Percentiles rank a stretch among this genome's conserved stretches.
Conservation (phyloP, 257 asterid species). For the Petunia secreta region DNA sequence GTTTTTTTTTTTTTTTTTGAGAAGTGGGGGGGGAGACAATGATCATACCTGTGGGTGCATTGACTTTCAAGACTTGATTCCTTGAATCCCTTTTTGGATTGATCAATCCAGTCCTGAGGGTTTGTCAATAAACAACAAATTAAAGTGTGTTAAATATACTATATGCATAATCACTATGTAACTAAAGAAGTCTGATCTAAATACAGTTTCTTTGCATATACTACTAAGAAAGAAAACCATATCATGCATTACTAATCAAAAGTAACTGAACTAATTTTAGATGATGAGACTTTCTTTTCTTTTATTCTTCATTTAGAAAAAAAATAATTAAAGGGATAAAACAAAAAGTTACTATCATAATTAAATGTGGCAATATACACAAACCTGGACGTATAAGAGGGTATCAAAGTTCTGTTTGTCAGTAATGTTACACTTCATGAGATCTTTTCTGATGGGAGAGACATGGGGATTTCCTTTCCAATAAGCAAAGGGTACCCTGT, state of each 20-base stretch:
- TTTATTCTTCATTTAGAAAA: background rate
- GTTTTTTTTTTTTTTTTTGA: too few relatives aligned
- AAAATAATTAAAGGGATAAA: background rate
- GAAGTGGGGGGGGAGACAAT: background rate
- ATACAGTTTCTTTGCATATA: background rate
- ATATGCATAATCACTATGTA: background rate
- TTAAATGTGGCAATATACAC: background rate
- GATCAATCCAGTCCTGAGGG: constrained; percentile 63
- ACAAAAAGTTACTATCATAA: background rate
- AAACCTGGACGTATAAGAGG: constrained; percentile 71
- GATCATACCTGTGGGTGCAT: constrained; percentile 59
- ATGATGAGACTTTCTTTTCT: background rate
- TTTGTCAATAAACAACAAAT: background rate
- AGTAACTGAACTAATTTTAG: background rate
- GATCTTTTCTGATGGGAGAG: constrained; percentile 70
- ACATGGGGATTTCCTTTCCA: constrained; percentile 89
- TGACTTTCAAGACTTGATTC: constrained; percentile 63
- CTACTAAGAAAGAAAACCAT: background rate
- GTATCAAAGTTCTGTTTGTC: constrained; percentile 68
- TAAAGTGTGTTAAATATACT: background rate
- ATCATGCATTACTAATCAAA: background rate
- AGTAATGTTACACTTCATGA: constrained; percentile 74
- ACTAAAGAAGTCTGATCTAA: background rate
- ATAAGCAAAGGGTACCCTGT: constrained; percentile 83
- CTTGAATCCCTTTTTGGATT: constrained; percentile 51